These are phyloP conservation scores for Penicillium occitanis DNA, from an alignment of 2,329 filamentous ascomycete species.

Conservation along the genomic window DNA sequence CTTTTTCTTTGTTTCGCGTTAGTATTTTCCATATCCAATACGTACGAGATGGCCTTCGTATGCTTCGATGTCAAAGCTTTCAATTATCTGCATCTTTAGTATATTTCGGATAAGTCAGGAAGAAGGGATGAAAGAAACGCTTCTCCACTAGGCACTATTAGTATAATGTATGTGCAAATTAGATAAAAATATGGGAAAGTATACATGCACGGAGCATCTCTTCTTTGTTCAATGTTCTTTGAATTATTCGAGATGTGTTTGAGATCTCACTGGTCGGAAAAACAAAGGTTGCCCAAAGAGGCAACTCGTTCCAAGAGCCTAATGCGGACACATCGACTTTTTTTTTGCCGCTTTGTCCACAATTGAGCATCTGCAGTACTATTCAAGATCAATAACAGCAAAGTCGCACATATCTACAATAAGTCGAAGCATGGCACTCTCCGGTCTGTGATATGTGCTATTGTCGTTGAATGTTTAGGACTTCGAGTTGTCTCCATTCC, in stretches of 20 bases:
- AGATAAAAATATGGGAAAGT: not conserved
- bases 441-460: not conserved
- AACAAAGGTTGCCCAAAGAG: not conserved
- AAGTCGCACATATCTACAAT: not conserved
- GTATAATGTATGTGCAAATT: no score
- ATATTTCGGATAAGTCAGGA: not conserved
- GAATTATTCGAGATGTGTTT: not conserved
- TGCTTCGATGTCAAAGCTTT: not conserved
- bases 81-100: not conserved
- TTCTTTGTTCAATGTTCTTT: no score
- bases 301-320: not conserved
- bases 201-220: not conserved
- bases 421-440: not conserved
- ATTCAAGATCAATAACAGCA: not conserved
- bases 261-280: not conserved
- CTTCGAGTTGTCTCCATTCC: not conserved
- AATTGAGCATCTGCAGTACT: not conserved
- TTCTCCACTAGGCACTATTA: not conserved
- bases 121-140: not conserved
- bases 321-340: not conserved
- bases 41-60: not conserved
- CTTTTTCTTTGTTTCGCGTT: not conserved
- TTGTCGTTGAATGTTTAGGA: not conserved
- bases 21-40: not conserved
- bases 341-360: not conserved